These are phyloP conservation scores for Termitomyces sp. DNA, from an alignment of 768 basidiomycete genomes.

Conservation along the genomic window DNA sequence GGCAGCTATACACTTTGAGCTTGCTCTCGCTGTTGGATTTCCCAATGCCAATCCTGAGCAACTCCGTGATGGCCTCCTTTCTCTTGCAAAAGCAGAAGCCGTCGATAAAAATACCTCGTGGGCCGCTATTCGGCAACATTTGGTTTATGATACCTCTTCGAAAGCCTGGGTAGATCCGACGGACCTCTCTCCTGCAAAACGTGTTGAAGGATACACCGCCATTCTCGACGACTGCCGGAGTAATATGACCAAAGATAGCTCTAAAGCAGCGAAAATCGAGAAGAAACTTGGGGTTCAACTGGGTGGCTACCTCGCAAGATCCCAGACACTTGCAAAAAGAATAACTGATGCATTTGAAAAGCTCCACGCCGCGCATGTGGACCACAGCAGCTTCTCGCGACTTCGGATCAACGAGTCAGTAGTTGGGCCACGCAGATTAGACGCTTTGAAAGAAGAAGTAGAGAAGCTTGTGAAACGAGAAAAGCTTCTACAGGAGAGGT, in stretches of 20 bases:
- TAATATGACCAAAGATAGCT: conserved; percentile 74
- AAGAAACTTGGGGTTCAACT: conserved; percentile 85
- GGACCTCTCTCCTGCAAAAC: conserved; percentile 50
- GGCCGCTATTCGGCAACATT: conserved; percentile 57
- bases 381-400: conserved; percentile 74
- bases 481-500: conserved; percentile 70
- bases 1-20: conserved; percentile 67
- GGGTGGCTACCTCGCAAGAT: conserved; percentile 87
- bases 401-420: conserved; percentile 69
- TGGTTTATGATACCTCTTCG: conserved; percentile 55
- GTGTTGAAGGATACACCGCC: conserved; percentile 57
- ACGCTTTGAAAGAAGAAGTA: conserved; percentile 83
- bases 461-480: conserved; percentile 75
- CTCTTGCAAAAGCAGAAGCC: conserved; percentile 56
- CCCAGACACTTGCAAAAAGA: conserved; percentile 57
- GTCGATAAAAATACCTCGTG: conserved; percentile 62
- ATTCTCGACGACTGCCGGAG: conserved; percentile 61
- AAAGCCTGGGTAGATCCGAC: conserved; percentile 65
- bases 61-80: conserved; percentile 69
- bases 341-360: conserved; percentile 66
- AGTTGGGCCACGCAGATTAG: conserved; percentile 73
- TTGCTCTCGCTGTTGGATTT: conserved; percentile 77
- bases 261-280: conserved; percentile 78
- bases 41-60: conserved; percentile 78
- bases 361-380: conserved; percentile 58